phyloP scores from a whole-genome alignment of 2,329 filamentous ascomycete species.

The Botrytis fabae region DNA sequence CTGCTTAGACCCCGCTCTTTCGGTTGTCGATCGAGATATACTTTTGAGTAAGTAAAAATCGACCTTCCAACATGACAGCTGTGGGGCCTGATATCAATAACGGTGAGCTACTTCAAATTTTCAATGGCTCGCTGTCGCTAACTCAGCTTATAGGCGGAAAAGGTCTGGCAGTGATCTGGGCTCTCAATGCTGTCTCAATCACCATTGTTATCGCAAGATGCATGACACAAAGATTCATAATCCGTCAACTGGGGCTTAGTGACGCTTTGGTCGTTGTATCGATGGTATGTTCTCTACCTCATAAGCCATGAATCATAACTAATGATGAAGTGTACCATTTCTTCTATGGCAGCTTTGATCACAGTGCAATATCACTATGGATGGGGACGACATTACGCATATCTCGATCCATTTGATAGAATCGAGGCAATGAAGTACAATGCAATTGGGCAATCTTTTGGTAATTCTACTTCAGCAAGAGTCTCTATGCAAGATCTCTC shows the following conservation, averaged over 20 bases:
- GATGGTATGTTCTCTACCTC: conserved; percentile 7
- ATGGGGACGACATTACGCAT: conserved; percentile 28
- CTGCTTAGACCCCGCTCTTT: background rate
- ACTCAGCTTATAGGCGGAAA: background rate
- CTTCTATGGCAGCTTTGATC: conserved; percentile 20
- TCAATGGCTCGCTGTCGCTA: background rate
- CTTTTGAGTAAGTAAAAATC: background rate
- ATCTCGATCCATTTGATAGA: conserved; percentile 22
- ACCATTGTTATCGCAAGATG: conserved; percentile 26
- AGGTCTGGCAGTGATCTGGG: conserved; percentile 26
- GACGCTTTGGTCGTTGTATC: conserved; percentile 27
- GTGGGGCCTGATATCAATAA: conserved; percentile 17
- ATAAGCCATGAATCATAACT: background rate
- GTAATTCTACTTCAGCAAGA: background rate
- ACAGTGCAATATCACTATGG: conserved; percentile 29
- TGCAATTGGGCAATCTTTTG: conserved; percentile 27
- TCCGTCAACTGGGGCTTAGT: conserved; percentile 26
- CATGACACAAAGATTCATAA: conserved; percentile 24
- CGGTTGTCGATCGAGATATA: background rate
- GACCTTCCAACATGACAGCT: background rate
- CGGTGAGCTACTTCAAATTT: background rate
- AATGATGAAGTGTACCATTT: conserved; percentile 6
- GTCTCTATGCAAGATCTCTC: background rate
- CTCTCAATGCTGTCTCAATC: conserved; percentile 23
- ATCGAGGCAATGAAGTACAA: conserved; percentile 27